Conservation (phyloP, 2,329 filamentous ascomycete species). For the Neoarthrinium moseri region DNA sequence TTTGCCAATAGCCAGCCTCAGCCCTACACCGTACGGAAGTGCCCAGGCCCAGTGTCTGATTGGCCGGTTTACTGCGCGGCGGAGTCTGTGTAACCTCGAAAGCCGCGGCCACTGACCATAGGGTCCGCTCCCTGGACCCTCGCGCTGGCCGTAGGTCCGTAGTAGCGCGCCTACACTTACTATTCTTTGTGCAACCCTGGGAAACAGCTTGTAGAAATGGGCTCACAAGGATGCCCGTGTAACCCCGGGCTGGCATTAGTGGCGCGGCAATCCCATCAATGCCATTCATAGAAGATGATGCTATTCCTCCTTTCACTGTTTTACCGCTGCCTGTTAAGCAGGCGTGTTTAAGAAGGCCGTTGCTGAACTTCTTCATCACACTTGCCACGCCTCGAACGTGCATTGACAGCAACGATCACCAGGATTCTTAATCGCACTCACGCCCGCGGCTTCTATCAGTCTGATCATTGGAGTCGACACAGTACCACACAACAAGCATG, state of each 20-base stretch:
- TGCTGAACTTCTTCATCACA: too few relatives aligned
- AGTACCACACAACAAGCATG: neutral
- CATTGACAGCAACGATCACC: too few relatives aligned
- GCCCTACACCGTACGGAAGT: neutral
- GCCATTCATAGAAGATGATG: neutral
- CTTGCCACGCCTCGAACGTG: too few relatives aligned
- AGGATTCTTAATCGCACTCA: too few relatives aligned
- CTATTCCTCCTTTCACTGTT: neutral
- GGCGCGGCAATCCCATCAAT: neutral
- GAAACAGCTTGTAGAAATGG: neutral
- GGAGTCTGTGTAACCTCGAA: neutral
- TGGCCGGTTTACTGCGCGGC: neutral
- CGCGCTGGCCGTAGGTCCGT: too few relatives aligned
- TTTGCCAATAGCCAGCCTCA: slow-evolving; percentile 3
- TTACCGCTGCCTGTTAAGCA: neutral
- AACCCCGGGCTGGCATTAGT: neutral
- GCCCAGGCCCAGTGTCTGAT: neutral
- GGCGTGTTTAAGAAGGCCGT: too few relatives aligned
- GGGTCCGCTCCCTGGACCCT: too few relatives aligned
- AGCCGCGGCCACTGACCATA: neutral
- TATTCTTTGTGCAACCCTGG: neutral
- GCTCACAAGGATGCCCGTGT: too few relatives aligned
- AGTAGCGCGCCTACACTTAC: slow-evolving; percentile 4
- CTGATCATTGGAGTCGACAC: neutral
- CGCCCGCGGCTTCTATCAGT: too few relatives aligned